These are phyloP conservation scores for Serendipita sp. DNA, from an alignment of 768 basidiomycete species.

Conservation along the genomic window DNA sequence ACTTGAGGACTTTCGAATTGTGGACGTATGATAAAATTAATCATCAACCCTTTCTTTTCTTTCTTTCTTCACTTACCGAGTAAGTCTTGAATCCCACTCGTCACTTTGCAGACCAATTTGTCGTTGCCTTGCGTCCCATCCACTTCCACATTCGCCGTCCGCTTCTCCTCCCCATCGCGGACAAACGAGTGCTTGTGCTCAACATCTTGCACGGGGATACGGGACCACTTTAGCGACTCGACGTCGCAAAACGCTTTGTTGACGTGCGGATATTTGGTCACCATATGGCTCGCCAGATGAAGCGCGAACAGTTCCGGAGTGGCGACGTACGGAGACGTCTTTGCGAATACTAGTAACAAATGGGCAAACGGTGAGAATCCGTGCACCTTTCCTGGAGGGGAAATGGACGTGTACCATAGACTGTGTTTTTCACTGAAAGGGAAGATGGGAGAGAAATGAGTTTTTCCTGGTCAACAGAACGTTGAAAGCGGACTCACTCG, in stretches of 20 bases:
- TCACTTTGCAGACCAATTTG: slow-evolving; percentile 43
- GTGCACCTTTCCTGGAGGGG: too few species aligned
- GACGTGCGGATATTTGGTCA: slow-evolving; percentile 66
- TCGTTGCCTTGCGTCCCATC: slow-evolving; percentile 51
- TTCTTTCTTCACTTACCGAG: slow-evolving; percentile 40
- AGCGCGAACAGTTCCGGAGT: slow-evolving; percentile 73
- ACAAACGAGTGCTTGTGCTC: slow-evolving; percentile 67
- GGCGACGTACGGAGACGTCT: slow-evolving; percentile 76
- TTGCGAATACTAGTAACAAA: slow-evolving; percentile 52
- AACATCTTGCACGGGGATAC: slow-evolving; percentile 39
- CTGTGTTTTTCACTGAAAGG: slow-evolving; percentile 29
- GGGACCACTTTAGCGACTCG: slow-evolving; percentile 71
- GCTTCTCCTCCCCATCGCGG: slow-evolving; percentile 84
- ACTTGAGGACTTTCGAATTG: slow-evolving; percentile 56
- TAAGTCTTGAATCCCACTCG: slow-evolving; percentile 61
- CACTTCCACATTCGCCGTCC: slow-evolving; percentile 47
- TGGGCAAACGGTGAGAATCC: too few species aligned
- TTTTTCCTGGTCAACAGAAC: not conserved
- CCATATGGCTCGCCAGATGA: slow-evolving; percentile 70
- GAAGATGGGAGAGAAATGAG: too few species aligned
- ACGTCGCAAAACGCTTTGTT: slow-evolving; percentile 52
- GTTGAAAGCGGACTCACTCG: slow-evolving; percentile 37
- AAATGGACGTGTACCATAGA: slow-evolving; percentile 21
- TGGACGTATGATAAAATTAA: not conserved
- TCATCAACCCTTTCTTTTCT: too few species aligned